Evolutionary conservation across 2,329 filamentous ascomycete species (phyloP), one percentile per base, ranked within the genome.

Genomic region (Aspergillus proliferans): DNA sequence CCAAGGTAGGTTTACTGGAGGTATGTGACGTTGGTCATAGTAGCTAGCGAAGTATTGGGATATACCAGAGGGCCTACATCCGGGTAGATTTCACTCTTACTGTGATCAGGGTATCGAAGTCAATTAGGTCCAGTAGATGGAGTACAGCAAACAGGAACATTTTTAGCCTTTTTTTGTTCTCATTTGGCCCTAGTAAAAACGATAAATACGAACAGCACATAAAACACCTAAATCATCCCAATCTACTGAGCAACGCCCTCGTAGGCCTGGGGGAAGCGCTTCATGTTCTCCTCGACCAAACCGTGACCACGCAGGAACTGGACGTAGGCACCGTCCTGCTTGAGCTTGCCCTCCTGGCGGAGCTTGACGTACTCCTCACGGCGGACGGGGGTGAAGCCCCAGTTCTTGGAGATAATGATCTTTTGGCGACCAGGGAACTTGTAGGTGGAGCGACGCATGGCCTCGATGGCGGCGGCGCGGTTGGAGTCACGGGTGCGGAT

Each of bases 401-500:
- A 98, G 86, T 98, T 98, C 90, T 97, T 98, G 83, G 88, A 94
- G 80, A 97, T 86, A 71, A 98, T 96, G 81, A 98, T 97, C 90
- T 98, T 98, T 85, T 98, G 93, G 80, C 93, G 92, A 77, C 93
- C 93, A 64, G 93, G 93, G 88, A 98, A 98, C 87, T 97, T 98
- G 89, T 97, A 96, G 86, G 96, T 93, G 62, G 90, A 94, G 76
- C 93, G 90, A 75, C 94, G 92, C 75, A 98, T 88, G 72, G 93
- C 93, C 86, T 98, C 93, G 70, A 98, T 90, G 74, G 93, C 93
- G 70, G 86, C 84, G 65, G 86, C 86, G 68, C 90, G 89, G 86
- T 93, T 85, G 65, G 84, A 81, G 79, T 98, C 93, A 85, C 91
- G 89, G 74, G 93, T 98, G 74, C 93, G 88, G 77, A 97, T 85